A percentile compares a stretch with the other conserved stretches of the same genome.
Conservation (phyloP, 2,329 filamentous ascomycete species). For the Graphiopsis chlorocephala region DNA sequence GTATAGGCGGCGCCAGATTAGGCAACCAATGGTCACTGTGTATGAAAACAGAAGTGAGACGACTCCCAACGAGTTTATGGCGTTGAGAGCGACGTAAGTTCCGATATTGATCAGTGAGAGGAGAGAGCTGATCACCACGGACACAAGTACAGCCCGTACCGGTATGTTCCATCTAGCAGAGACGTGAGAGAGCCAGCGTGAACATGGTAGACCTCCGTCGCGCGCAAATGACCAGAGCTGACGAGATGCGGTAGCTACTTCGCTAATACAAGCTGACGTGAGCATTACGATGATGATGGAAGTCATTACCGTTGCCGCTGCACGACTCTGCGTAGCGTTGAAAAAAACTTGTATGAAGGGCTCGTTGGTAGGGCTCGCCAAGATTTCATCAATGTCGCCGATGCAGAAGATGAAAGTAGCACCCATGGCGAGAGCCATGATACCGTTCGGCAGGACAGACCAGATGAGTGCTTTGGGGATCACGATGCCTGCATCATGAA, state of each 20-base stretch:
- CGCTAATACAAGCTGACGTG: conserved; percentile 2
- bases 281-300: conserved; percentile 11
- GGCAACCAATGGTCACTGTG: conserved; percentile 17
- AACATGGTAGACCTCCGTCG: neutral
- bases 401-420: conserved; percentile 35
- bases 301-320: conserved; percentile 29
- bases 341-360: conserved; percentile 49
- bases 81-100: conserved; percentile 9
- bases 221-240: conserved; percentile 16
- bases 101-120: conserved; percentile 14
- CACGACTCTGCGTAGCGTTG: conserved; percentile 31
- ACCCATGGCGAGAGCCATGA: conserved; percentile 21
- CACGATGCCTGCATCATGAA: conserved; percentile 24
- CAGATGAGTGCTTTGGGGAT: conserved; percentile 26
- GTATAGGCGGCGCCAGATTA: conserved; percentile 16
- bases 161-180: conserved; percentile 8
- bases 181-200: neutral
- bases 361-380: too few relatives aligned
- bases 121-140: neutral
- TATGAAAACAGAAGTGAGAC: conserved; percentile 18
- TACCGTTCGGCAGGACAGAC: conserved; percentile 19
- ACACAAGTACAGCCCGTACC: conserved; percentile 1
- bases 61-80: conserved; percentile 8
- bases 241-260: conserved; percentile 6
- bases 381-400: conserved; percentile 35